Evolutionary conservation across 306 rosid genomes (phyloP).

Genomic region (Mucuna pruriens): DNA sequence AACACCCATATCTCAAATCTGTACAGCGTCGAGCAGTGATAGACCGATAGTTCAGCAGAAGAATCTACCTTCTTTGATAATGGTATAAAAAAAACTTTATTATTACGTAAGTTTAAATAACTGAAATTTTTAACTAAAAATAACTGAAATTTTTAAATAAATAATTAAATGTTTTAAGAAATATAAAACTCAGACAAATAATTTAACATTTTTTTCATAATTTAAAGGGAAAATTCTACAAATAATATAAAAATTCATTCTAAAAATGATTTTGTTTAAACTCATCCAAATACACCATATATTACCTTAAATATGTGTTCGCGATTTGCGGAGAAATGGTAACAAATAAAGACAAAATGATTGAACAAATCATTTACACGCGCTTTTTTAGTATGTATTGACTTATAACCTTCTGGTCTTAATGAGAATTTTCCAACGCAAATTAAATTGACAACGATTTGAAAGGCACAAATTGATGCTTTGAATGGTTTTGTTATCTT

Average conservation of each 20-base stretch:
- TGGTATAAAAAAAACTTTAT: too few relatives aligned
- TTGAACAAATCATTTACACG: background rate
- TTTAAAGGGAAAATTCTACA: background rate
- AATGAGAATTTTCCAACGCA: background rate
- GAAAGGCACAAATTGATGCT: background rate
- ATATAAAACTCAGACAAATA: background rate
- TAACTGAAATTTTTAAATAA: background rate
- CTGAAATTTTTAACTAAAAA: background rate
- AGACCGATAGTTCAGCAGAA: background rate
- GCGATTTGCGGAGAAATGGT: conserved; percentile 20
- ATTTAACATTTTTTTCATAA: background rate
- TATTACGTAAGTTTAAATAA: background rate
- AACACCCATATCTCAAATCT: background rate
- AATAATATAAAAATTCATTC: background rate
- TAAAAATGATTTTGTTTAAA: too few relatives aligned
- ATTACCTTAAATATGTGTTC: background rate
- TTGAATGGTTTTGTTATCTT: background rate
- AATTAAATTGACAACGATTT: background rate
- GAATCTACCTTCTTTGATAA: background rate
- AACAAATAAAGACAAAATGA: background rate
- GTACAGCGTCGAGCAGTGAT: too few relatives aligned
- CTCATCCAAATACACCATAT: background rate
- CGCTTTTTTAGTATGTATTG: background rate
- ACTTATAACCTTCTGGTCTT: background rate
- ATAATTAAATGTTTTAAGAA: too few relatives aligned